Evolutionary conservation across 805 yeast species (phyloP), one percentile per base, ranked within the genome.

Genomic region (Deakozyma indianensis): DNA sequence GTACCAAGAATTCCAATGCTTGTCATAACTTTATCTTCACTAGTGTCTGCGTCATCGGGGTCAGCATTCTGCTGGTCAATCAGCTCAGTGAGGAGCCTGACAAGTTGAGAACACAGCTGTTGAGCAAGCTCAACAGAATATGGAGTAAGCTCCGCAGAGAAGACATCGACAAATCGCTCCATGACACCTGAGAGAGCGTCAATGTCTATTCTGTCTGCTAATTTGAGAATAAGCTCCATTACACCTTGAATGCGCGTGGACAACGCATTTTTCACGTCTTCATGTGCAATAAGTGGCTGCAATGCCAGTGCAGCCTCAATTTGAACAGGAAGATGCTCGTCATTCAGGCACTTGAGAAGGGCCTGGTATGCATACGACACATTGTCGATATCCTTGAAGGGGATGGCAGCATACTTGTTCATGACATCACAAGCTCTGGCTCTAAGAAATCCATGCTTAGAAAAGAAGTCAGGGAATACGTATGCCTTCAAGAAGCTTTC

Each of bases 81-180:
- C 25, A 84, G 62, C 44, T 88, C 96, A 42, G 69, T 65, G 2
- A 88, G 82, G 23, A 85, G 59, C 51, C 73, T 69, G 56, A 83
- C 56, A 56, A 88, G 85, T 58, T 90, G 96, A 43, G 77, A 76
- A 15, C 80, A 79, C 53, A 68, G 50, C 49, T 66, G 66, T 22
- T 52, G 63, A 59, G 77, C 75, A 46, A 83, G 63, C 47, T 81
- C 80, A n/a, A 77, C 69, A 32, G 94, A 90, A 61, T 84, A 90
- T 16, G 98, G 97, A 49, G 87, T 92, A 53, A 90, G 69, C 62
- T 90, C 94, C 51, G 80, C 83, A 3, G 94, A 73, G 62, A 82
- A 92, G 48, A 75, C 77, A 57, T 88, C 96, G 24, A 90, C 96
- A 59, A 92, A 81, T 55, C 88, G 96, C 67, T 90, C 97, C 81